Conservation (phyloP, 345 rosid genomes). For the Schrenkiella parvula region DNA sequence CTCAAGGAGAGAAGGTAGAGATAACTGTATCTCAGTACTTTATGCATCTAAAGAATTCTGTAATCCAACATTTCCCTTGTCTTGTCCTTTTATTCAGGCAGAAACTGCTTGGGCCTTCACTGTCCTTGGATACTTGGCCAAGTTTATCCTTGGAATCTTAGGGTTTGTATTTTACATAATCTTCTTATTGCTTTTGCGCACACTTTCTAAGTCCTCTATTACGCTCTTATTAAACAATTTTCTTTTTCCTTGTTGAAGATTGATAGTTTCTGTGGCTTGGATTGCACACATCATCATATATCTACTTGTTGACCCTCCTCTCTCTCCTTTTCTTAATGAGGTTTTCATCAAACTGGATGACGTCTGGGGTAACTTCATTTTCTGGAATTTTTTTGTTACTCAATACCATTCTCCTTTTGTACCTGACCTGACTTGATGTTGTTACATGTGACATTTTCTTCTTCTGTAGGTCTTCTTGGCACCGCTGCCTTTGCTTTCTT, state of each 20-base stretch:
- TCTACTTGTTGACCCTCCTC: slow-evolving; percentile 77
- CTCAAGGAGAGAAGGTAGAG: slow-evolving; percentile 92
- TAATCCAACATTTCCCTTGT: not conserved
- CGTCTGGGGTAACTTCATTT: slow-evolving; percentile 69
- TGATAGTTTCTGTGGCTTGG: slow-evolving; percentile 96
- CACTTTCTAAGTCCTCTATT: not conserved
- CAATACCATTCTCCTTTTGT: not conserved
- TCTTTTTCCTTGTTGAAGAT: slow-evolving; percentile 38
- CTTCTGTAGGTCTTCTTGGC: slow-evolving; percentile 80
- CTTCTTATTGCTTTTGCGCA: not conserved
- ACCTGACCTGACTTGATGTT: not conserved
- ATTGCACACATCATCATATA: slow-evolving; percentile 85
- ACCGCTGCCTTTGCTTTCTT: slow-evolving; percentile 94
- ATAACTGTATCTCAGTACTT: not conserved
- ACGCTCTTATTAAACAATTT: slow-evolving; percentile 1
- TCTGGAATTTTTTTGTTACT: not conserved
- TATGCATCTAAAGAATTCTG: not conserved
- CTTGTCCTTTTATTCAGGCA: slow-evolving; percentile 50
- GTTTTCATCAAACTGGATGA: slow-evolving; percentile 95
- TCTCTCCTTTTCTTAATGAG: slow-evolving; percentile 82
- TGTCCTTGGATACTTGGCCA: slow-evolving; percentile 88
- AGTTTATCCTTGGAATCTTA: slow-evolving; percentile 69
- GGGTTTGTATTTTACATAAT: slow-evolving; percentile 54
- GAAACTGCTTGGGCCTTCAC: slow-evolving; percentile 96
- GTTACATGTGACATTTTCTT: not conserved